Evolutionary conservation across 23 red algal genomes (phyloP).

Genomic region (Agarophyton chilense): DNA sequence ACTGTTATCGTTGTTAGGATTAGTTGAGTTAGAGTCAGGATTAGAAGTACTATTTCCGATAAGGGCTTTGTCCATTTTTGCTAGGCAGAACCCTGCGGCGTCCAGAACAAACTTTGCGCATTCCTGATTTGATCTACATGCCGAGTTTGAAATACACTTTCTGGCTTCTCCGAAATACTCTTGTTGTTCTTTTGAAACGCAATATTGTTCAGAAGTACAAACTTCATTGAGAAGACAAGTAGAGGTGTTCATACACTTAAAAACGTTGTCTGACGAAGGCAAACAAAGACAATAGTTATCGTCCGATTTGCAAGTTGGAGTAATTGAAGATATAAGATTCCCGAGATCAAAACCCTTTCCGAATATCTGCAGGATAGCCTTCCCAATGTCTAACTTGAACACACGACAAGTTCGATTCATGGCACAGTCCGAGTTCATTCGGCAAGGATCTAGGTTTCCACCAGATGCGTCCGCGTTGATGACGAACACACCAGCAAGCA

Average conservation of each 20-base stretch:
- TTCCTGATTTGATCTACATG: background rate
- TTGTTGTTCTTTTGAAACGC: background rate
- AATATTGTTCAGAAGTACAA: constrained; percentile 13
- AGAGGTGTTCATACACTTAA: background rate
- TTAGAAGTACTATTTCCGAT: constrained; percentile 2
- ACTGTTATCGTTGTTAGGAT: background rate
- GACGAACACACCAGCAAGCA: background rate
- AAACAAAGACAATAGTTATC: background rate
- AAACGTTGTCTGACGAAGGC: background rate
- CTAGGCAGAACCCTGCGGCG: background rate
- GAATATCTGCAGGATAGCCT: background rate
- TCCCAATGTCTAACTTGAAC: background rate
- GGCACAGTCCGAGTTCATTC: background rate
- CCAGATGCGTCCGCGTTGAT: background rate
- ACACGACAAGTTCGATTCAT: background rate
- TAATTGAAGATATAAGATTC: background rate
- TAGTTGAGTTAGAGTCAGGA: constrained; percentile 1
- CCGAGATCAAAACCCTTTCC: background rate
- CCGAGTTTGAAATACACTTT: background rate
- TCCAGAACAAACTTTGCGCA: background rate
- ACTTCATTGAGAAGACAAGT: background rate
- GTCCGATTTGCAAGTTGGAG: background rate
- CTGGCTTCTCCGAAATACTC: background rate
- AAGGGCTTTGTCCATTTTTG: background rate
- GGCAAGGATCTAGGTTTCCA: background rate